Evolutionary conservation across 805 yeast species (phyloP).

Genomic region (Alloascoidea hylecoeti): DNA sequence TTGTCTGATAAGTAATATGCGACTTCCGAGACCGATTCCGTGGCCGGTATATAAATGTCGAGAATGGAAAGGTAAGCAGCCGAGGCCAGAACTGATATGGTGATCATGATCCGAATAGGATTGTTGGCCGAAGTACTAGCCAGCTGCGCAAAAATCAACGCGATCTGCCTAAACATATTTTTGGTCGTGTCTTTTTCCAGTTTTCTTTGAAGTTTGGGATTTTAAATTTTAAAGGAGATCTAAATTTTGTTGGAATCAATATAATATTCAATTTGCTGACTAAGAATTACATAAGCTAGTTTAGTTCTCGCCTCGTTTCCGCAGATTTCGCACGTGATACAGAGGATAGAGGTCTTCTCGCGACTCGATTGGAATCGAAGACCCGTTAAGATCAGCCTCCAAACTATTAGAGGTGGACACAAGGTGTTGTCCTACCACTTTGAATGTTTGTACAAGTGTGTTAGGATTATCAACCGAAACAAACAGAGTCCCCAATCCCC

Average conservation of each 20-base stretch:
- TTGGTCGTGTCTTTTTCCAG: neutral
- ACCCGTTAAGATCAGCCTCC: too few species aligned
- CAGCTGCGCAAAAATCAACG: conserved; percentile 25
- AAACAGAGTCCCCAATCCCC: conserved; percentile 7
- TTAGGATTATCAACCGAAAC: conserved; percentile 9
- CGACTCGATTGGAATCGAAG: conserved; percentile 19
- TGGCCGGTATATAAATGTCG: conserved; percentile 20
- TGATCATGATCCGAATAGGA: conserved; percentile 78
- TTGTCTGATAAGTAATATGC: neutral
- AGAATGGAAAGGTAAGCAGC: conserved; percentile 59
- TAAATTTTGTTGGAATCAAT: too few species aligned
- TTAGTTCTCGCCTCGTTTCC: conserved; percentile 45
- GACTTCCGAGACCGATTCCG: neutral
- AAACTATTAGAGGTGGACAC: too few species aligned
- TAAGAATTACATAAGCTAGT: neutral
- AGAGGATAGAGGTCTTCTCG: conserved; percentile 28
- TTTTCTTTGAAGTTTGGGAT: conserved; percentile 2
- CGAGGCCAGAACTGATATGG: conserved; percentile 62
- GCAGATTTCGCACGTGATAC: conserved; percentile 31
- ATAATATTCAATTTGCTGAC: too few species aligned
- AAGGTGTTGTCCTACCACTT: conserved; percentile 16
- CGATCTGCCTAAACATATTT: neutral
- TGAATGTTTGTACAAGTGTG: conserved; percentile 13
- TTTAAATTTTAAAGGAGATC: conserved; percentile 2
- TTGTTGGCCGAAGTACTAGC: conserved; percentile 50